Evolutionary conservation across 1,139 yeast species (phyloP).

Genomic region (Taphrina flavorubra): DNA sequence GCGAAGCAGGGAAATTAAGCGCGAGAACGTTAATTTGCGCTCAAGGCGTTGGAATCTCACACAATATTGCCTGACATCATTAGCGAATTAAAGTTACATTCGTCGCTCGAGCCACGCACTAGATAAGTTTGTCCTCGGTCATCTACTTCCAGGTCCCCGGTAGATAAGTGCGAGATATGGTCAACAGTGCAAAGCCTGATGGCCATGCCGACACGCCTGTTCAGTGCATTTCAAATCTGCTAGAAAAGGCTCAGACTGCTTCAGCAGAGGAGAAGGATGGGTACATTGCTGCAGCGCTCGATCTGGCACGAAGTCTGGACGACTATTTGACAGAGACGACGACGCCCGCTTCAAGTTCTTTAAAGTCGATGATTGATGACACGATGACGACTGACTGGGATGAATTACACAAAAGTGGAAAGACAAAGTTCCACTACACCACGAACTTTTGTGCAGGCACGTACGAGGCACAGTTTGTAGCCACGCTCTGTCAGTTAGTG

Average conservation of each 20-base stretch:
- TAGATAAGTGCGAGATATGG: background rate
- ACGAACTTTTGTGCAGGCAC: conserved; percentile 41
- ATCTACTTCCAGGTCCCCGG: background rate
- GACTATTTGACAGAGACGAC: conserved; percentile 38
- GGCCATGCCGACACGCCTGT: conserved; percentile 39
- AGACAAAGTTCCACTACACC: conserved; percentile 38
- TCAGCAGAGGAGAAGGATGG: conserved; percentile 38
- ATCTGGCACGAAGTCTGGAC: conserved; percentile 27
- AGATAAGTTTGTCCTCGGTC: too few species aligned
- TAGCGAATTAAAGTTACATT: background rate
- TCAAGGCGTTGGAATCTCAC: too few species aligned
- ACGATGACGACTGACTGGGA: conserved; percentile 39
- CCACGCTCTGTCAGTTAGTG: conserved; percentile 35
- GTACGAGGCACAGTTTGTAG: conserved; percentile 38
- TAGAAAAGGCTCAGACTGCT: conserved; percentile 34
- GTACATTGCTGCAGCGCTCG: conserved; percentile 32
- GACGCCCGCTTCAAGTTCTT: conserved; percentile 26
- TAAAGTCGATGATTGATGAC: conserved; percentile 35
- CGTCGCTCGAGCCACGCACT: background rate
- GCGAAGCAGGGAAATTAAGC: too few species aligned
- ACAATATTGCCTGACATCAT: conserved; percentile 21
- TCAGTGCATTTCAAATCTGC: conserved; percentile 28
- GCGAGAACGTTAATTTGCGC: too few species aligned
- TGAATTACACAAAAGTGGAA: conserved; percentile 28
- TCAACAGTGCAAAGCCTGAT: conserved; percentile 18